phyloP scores from a whole-genome alignment of 371 early-diverging fungal species.

The Rhizopus sp. region DNA sequence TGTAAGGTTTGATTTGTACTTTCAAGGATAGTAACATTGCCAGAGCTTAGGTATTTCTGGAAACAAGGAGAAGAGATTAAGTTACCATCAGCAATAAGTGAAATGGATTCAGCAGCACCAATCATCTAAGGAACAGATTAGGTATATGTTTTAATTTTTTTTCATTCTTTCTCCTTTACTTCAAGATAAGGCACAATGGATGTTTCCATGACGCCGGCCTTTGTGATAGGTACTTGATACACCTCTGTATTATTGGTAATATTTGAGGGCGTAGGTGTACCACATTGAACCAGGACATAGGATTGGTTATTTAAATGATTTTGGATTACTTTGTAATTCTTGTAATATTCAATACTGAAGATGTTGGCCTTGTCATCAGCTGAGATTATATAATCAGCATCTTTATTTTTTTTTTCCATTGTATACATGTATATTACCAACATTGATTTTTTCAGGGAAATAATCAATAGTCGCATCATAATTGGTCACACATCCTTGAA shows the following conservation, averaged over 20 bases:
- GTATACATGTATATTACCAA: constrained; percentile 35
- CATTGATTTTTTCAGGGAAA: constrained; percentile 54
- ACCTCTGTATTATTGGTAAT: constrained; percentile 54
- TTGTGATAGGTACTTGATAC: constrained; percentile 60
- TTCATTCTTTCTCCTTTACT: constrained; percentile 25
- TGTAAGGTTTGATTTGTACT: constrained; percentile 48
- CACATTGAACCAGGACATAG: constrained; percentile 73
- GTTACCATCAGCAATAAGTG: constrained; percentile 56
- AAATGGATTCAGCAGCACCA: constrained; percentile 60
- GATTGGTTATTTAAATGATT: constrained; percentile 44
- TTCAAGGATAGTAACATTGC: constrained; percentile 30
- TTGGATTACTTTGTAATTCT: constrained; percentile 64
- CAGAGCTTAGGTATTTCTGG: constrained; percentile 49
- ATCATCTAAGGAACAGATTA: constrained; percentile 45
- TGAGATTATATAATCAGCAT: background rate
- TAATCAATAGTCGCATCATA: constrained; percentile 53
- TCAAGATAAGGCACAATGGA: constrained; percentile 68
- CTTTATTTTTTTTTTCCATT: no score
- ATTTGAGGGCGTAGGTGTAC: constrained; percentile 56
- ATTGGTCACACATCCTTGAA: constrained; percentile 38
- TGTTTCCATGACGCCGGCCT: constrained; percentile 63
- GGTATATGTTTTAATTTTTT: background rate
- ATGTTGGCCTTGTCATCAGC: constrained; percentile 53
- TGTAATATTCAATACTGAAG: constrained; percentile 64
- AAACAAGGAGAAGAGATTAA: constrained; percentile 70